Evolutionary conservation across 495 filamentous ascomycete genomes (phyloP).

Genomic region (Friedmanniomyces endolithicus): DNA sequence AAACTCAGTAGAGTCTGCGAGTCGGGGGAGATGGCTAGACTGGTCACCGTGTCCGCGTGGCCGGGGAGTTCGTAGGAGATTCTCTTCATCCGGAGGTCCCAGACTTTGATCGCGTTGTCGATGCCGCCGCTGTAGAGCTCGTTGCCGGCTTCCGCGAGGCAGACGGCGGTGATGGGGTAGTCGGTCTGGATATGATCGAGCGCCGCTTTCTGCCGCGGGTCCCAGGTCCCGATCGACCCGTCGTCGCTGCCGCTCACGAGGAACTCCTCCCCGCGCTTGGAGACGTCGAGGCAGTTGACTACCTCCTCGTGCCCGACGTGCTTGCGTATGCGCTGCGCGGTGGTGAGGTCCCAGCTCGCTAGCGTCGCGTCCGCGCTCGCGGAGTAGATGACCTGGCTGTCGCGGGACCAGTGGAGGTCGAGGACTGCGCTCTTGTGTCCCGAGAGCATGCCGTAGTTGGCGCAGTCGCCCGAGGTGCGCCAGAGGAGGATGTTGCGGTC

Average conservation of each 20-base stretch:
- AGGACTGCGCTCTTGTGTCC: constrained; percentile 85
- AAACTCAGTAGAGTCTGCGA: constrained; percentile 83
- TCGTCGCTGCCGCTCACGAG: constrained; percentile 84
- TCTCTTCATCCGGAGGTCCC: constrained; percentile 85
- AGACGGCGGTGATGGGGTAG: constrained; percentile 84
- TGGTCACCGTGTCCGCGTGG: constrained; percentile 85
- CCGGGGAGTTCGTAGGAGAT: constrained; percentile 78
- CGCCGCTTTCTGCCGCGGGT: constrained; percentile 81
- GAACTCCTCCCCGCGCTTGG: constrained; percentile 76
- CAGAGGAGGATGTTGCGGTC: constrained; percentile 86
- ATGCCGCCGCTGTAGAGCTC: constrained; percentile 93
- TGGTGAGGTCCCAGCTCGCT: constrained; percentile 89
- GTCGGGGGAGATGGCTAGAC: constrained; percentile 79
- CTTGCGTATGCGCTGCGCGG: constrained; percentile 72
- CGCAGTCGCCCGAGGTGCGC: constrained; percentile 81
- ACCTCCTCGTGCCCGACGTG: constrained; percentile 91
- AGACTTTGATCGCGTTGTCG: constrained; percentile 93
- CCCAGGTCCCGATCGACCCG: constrained; percentile 88
- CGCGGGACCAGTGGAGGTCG: constrained; percentile 92
- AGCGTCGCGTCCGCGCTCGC: constrained; percentile 86
- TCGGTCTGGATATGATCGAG: constrained; percentile 81
- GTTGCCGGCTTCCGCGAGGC: constrained; percentile 81
- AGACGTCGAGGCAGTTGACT: constrained; percentile 79
- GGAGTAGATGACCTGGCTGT: constrained; percentile 80
- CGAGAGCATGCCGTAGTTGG: constrained; percentile 77